Percentiles rank a stretch among this genome's conserved stretches.
Evolutionary conservation across 345 rosid species (phyloP).

Genomic region (Erucastrum elatum): DNA sequence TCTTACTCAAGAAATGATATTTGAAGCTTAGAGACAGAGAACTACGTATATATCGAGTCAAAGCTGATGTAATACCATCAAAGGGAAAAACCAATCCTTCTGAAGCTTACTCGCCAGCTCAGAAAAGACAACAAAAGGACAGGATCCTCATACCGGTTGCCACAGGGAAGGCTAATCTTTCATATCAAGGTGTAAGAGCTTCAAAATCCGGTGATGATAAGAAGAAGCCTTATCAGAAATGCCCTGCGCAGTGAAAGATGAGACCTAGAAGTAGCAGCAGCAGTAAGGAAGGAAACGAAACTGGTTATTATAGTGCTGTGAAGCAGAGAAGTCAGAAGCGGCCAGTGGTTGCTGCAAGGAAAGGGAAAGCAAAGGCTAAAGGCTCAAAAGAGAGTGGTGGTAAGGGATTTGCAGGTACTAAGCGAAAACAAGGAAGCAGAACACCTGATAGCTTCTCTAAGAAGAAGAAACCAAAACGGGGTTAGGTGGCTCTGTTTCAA

Average conservation of each 20-base stretch:
- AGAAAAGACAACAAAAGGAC: conserved; percentile 50
- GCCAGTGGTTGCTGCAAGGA: conserved; percentile 85
- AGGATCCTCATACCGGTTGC: conserved; percentile 46
- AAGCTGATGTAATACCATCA: conserved; percentile 56
- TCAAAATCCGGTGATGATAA: conserved; percentile 60
- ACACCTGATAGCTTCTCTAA: conserved; percentile 55
- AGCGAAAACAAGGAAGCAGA: conserved; percentile 67
- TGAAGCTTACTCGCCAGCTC: conserved; percentile 40
- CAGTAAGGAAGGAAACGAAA: conserved; percentile 5
- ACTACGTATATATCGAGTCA: conserved; percentile 63
- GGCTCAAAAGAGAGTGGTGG: conserved; percentile 42
- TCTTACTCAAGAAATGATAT: conserved; percentile 59
- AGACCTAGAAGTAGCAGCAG: conserved; percentile 35
- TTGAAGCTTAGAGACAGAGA: conserved; percentile 79
- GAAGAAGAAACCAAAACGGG: conserved; percentile 59
- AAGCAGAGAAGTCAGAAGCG: conserved; percentile 56
- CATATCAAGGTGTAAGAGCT: conserved; percentile 87
- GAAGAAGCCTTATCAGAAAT: conserved; percentile 39
- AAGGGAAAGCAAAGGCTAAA: conserved; percentile 55
- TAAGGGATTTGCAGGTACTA: conserved; percentile 49
- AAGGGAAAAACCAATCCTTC: conserved; percentile 58
- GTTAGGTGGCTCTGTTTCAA: conserved; percentile 2
- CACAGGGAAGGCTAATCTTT: conserved; percentile 41
- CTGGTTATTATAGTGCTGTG: conserved; percentile 27
- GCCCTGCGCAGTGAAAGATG: conserved; percentile 34